Percentiles rank a stretch among this genome's conserved stretches.
Evolutionary conservation across 371 early-diverging fungal genomes (phyloP).

Genomic region (Mortierella sp.): DNA sequence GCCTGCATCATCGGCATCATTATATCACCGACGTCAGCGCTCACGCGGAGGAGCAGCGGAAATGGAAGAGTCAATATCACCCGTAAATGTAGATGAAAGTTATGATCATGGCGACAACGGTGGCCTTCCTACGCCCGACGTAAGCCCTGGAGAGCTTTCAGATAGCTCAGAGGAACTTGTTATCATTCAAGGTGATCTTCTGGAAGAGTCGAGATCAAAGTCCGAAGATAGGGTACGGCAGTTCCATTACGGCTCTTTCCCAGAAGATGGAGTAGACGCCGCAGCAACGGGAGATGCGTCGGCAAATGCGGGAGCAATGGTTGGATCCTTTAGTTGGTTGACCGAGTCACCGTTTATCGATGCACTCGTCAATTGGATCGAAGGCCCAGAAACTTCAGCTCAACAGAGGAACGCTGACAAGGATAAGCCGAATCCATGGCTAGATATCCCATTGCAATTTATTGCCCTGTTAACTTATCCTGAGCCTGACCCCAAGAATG

Average conservation of each 20-base stretch:
- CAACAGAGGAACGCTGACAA: constrained; percentile 37
- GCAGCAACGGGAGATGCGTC: constrained; percentile 6
- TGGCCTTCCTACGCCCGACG: constrained; percentile 45
- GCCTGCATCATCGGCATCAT: constrained; percentile 39
- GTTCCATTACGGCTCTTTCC: constrained; percentile 9
- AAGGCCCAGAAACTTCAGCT: constrained; percentile 28
- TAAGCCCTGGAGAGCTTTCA: constrained; percentile 45
- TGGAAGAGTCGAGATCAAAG: constrained; percentile 17
- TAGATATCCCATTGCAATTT: constrained; percentile 60
- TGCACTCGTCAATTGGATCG: constrained; percentile 49
- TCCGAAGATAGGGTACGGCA: constrained; percentile 2
- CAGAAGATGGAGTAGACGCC: constrained; percentile 3
- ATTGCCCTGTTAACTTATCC: constrained; percentile 61
- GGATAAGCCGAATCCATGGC: constrained; percentile 52
- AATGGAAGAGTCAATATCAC: neutral
- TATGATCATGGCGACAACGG: constrained; percentile 9
- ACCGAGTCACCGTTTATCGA: constrained; percentile 44
- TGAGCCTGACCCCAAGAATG: constrained; percentile 57
- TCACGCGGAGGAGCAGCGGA: constrained; percentile 1
- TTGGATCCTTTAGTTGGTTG: constrained; percentile 34
- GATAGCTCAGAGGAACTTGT: constrained; percentile 50
- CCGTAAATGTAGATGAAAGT: neutral
- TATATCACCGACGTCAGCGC: constrained; percentile 20
- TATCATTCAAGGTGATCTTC: constrained; percentile 13
- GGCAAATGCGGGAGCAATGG: neutral